Evolutionary conservation across 192 early-diverging fungal genomes (phyloP).

Genomic region (Backusella mclennaniae): DNA sequence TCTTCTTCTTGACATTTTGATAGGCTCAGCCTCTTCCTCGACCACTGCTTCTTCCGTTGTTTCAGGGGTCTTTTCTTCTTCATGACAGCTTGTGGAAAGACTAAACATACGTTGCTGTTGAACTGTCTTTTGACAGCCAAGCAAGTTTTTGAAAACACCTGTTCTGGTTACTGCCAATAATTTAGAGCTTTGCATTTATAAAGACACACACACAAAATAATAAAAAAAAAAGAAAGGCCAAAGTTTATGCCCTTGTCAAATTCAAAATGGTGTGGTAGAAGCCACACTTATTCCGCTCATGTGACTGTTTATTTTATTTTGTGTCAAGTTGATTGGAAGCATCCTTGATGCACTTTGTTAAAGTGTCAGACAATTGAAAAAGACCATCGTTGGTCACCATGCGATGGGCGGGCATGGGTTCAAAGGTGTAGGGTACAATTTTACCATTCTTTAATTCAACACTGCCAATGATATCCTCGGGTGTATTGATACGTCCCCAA

Average conservation of each 20-base stretch:
- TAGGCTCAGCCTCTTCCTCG: constrained; percentile 24
- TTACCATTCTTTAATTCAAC: constrained; percentile 48
- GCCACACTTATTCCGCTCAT: not conserved
- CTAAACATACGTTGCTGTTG: constrained; percentile 13
- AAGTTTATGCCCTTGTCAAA: constrained; percentile 11
- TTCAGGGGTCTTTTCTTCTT: constrained; percentile 16
- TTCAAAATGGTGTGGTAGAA: not conserved
- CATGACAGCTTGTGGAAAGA: not conserved
- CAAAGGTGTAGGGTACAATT: constrained; percentile 47
- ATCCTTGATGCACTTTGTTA: constrained; percentile 38
- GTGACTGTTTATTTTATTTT: not conserved
- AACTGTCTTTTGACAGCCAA: constrained; percentile 3
- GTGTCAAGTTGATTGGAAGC: not conserved
- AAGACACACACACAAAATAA: not conserved
- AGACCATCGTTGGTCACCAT: constrained; percentile 51
- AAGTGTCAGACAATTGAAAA: constrained; percentile 49
- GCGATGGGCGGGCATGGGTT: constrained; percentile 60
- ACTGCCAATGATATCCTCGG: constrained; percentile 65
- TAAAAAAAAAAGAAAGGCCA: not conserved
- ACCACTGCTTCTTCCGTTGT: not conserved
- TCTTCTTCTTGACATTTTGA: constrained; percentile 36
- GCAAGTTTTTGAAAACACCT: not conserved
- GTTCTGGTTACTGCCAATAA: not conserved
- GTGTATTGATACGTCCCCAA: constrained; percentile 50
- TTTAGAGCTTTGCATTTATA: not conserved